Percentiles rank a stretch among this genome's conserved stretches.
phyloP scores from a whole-genome alignment of 148 eudicot species.

The Rhododendron mucronatum region DNA sequence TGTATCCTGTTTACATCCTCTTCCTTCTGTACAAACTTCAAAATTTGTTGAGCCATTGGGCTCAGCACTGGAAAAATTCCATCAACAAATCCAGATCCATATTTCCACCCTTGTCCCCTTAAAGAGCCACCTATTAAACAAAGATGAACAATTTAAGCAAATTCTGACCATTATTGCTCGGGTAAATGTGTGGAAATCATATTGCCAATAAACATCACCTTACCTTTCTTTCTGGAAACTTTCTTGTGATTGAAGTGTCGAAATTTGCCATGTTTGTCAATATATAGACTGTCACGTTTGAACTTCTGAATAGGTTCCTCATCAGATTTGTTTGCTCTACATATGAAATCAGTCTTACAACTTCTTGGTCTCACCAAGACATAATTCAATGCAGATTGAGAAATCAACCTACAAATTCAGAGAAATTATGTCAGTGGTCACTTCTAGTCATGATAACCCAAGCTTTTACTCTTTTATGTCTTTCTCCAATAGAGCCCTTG shows the following conservation, averaged over 20 bases:
- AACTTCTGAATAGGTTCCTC: slow-evolving; percentile 38
- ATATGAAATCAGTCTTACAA: neutral
- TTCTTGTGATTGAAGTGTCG: slow-evolving; percentile 59
- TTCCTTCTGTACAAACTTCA: slow-evolving; percentile 56
- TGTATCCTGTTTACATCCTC: slow-evolving; percentile 46
- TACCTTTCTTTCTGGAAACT: slow-evolving; percentile 73
- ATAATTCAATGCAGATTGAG: neutral
- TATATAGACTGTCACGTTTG: slow-evolving; percentile 52
- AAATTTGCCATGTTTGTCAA: slow-evolving; percentile 57
- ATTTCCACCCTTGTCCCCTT: slow-evolving; percentile 86
- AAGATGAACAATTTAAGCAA: neutral
- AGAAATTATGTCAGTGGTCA: neutral
- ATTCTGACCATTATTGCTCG: neutral
- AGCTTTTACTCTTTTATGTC: neutral
- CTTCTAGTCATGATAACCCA: neutral
- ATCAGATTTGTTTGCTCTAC: slow-evolving; percentile 7
- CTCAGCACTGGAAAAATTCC: slow-evolving; percentile 85
- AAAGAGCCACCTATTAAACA: slow-evolving; percentile 60
- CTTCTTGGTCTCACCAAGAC: neutral
- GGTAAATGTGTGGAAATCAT: neutral
- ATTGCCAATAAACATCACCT: neutral
- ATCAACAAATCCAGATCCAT: slow-evolving; percentile 87
- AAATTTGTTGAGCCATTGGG: slow-evolving; percentile 56
- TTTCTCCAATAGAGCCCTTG: neutral
- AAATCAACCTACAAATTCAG: neutral